Percentiles rank a stretch among this genome's conserved stretches.
Evolutionary conservation across 139 green algal species (phyloP).

Genomic region (Gonium pectorale): DNA sequence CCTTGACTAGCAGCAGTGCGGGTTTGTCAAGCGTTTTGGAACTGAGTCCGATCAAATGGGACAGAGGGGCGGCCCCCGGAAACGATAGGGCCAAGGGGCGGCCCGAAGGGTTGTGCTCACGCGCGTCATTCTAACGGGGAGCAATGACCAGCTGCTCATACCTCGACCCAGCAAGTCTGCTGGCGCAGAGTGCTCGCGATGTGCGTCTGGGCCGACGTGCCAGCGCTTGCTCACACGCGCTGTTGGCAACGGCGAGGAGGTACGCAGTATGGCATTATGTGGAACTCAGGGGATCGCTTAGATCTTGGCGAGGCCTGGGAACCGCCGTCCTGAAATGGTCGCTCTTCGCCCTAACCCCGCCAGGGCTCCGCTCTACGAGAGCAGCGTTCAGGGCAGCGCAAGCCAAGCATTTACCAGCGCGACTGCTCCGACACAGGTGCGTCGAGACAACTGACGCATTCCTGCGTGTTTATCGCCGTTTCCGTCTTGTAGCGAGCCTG

Average conservation of each 20-base stretch:
- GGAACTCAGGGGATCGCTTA: background rate
- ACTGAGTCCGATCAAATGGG: no score
- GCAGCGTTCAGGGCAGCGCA: conserved; percentile 16
- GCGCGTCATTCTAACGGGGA: no score
- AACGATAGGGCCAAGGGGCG: no score
- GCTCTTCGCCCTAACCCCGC: no score
- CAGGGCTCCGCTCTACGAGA: conserved; percentile 31
- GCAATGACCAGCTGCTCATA: conserved; percentile 30
- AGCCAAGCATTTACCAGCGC: background rate
- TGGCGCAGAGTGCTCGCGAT: conserved; percentile 11
- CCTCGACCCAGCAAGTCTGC: conserved; percentile 27
- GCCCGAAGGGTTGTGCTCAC: no score
- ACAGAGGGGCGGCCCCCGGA: no score
- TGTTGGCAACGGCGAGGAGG: conserved; percentile 18
- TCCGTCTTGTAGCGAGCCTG: background rate
- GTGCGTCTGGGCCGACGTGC: conserved; percentile 20
- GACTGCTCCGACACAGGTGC: conserved; percentile 13
- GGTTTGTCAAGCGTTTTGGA: no score
- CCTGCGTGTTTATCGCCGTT: no score
- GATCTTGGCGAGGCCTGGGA: no score
- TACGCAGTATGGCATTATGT: background rate
- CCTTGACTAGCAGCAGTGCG: no score
- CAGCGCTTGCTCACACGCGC: conserved; percentile 9
- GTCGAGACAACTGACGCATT: no score
- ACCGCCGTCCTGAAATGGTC: no score